phyloP scores from a whole-genome alignment of 1,139 yeast species.

The Blastobotrys buckinghamii region DNA sequence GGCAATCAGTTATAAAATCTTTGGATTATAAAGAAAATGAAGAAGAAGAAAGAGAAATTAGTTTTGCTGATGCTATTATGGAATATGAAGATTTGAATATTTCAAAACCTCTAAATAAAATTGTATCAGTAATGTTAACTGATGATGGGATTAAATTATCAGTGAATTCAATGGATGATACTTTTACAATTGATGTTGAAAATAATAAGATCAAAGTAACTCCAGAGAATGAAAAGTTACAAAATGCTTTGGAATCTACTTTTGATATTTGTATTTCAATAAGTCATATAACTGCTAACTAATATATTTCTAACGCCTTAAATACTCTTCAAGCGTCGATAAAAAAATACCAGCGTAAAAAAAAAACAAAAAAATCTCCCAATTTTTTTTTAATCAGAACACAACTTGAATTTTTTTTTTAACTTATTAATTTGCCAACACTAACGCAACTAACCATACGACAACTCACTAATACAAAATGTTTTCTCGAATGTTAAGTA shows the following conservation, averaged over 20 bases:
- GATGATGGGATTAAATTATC: neutral
- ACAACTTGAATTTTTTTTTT: neutral
- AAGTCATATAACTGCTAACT: conserved; percentile 1
- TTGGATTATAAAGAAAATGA: neutral
- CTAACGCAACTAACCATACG: no score
- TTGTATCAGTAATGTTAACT: conserved; percentile 1
- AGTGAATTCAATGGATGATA: neutral
- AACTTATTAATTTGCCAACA: no score
- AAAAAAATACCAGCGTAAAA: no score
- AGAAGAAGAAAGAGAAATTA: conserved; percentile 12
- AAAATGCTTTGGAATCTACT: neutral
- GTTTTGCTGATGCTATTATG: conserved; percentile 23
- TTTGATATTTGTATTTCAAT: neutral
- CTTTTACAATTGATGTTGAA: neutral
- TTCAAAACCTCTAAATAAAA: neutral
- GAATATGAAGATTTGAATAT: conserved; percentile 13
- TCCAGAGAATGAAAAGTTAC: neutral
- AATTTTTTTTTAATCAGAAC: no score
- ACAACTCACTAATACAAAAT: conserved; percentile 14
- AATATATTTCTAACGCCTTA: no score
- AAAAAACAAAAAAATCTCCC: no score
- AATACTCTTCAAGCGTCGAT: no score
- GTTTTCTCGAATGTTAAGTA: conserved; percentile 25
- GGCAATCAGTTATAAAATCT: conserved; percentile 16
- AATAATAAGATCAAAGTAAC: neutral